Percentiles rank a stretch among this genome's conserved stretches.
phyloP scores from a whole-genome alignment of 768 basidiomycete species.

The Tulasnella sp. region DNA sequence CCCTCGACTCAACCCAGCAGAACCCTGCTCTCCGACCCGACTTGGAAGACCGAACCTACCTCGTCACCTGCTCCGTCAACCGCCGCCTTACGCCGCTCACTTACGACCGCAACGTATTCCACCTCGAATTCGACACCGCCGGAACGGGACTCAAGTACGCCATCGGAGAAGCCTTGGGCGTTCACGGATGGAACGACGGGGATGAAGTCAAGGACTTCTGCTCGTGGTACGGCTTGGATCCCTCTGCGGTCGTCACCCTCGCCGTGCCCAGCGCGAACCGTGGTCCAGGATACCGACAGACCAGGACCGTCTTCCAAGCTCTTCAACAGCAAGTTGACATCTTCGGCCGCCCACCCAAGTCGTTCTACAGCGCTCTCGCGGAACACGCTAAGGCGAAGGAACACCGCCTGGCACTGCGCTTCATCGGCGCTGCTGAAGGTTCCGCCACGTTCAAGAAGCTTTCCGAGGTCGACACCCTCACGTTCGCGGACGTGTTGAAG shows the following conservation, averaged over 20 bases:
- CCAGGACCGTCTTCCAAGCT: constrained; percentile 90
- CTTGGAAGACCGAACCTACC: constrained; percentile 80
- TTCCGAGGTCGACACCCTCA: constrained; percentile 89
- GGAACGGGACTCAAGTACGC: constrained; percentile 93
- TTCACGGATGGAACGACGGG: constrained; percentile 97
- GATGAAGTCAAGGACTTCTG: constrained; percentile 87
- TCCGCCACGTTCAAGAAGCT: constrained; percentile 90
- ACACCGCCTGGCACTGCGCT: constrained; percentile 77
- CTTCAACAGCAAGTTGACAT: constrained; percentile 96
- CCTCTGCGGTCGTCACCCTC: constrained; percentile 72
- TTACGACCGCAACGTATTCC: constrained; percentile 98
- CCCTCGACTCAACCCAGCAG: constrained; percentile 44
- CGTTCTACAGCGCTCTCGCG: constrained; percentile 87
- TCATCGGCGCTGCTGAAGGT: constrained; percentile 92
- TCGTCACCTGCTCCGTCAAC: constrained; percentile 92
- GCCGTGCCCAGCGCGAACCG: constrained; percentile 48
- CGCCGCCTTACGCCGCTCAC: constrained; percentile 89
- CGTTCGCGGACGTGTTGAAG: constrained; percentile 80
- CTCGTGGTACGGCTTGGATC: constrained; percentile 84
- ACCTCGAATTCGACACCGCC: constrained; percentile 89
- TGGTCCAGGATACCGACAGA: constrained; percentile 67
- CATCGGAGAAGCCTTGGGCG: constrained; percentile 93
- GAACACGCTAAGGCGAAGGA: constrained; percentile 62
- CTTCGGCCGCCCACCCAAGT: constrained; percentile 93
- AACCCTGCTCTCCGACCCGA: constrained; percentile 80